Base-by-base conservation (phyloP, 805 yeast genomes). In the Candida sphagnicola region DNA sequence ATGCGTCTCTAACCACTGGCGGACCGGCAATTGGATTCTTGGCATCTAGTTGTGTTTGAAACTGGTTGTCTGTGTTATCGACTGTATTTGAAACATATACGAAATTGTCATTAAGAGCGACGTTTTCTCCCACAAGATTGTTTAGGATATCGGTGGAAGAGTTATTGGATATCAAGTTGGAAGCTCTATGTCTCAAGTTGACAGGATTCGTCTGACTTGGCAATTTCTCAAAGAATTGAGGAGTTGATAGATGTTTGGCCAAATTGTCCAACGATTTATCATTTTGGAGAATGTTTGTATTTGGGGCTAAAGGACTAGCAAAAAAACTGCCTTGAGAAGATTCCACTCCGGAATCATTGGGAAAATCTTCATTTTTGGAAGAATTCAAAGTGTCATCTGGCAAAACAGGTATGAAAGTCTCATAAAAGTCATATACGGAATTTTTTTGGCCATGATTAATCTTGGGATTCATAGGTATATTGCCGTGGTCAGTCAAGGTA, bases 361-460 rank as follows among this genome's bases (percentile, higher is more conserved):
- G 12, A 12, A 28, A 23, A 5, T 33, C 35, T 8, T 33, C 35
- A 8, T n/a, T 16, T 11, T 16, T 21, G 13, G 17, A 5, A 6
- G 33, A 16, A 16, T 12, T 10, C 13, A 12, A 8, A 8, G 35
- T 11, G 26, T 41, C 24, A 42, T 41, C 15, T 8, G 62, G 64
- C 35, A 67, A 41, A 6, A 67, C 55, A 3, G 74, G 74, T 39
- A 69, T 67, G 41, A 68, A 54, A 5, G 65, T 40, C 35, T 69
- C 71, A 54, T 69, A 69, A 44, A 67, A 67, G 40, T 67, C 72
- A 48, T 65, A 68, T 18, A 67, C 49, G 8, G 59, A 50, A 13
- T 56, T 42, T 17, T 46, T 48, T n/a, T 46, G 45, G 37, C 40
- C 53, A 30, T 18, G 21, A 15, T 33, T 23, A 18, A 33, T n/a